phyloP scores from a whole-genome alignment of 176 grass and related monocot species.

The Ensete ventricosum region DNA sequence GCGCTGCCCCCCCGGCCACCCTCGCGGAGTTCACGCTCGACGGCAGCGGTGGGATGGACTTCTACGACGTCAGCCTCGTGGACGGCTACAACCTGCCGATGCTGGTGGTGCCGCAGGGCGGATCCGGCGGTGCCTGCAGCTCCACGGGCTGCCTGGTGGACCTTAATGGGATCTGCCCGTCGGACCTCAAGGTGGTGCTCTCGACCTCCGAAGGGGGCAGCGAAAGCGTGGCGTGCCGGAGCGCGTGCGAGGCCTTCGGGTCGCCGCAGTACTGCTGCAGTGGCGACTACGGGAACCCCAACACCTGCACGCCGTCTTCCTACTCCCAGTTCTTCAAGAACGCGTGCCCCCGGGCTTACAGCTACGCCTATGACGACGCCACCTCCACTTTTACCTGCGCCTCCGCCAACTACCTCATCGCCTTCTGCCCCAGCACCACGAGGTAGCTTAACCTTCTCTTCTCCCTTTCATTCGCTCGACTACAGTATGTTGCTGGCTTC shows the following conservation, averaged over 20 bases:
- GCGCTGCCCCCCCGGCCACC: not conserved
- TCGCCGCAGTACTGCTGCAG: constrained; percentile 13
- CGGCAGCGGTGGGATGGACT: constrained; percentile 29
- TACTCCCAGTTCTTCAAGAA: constrained; percentile 23
- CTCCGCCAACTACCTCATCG: constrained; percentile 11
- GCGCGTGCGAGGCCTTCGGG: constrained; percentile 16
- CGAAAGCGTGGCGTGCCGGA: constrained; percentile 15
- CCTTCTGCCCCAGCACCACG: constrained; percentile 11
- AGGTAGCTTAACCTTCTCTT: not conserved
- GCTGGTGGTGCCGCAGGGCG: constrained; percentile 7
- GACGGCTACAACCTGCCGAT: constrained; percentile 58
- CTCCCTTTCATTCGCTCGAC: too few relatives aligned
- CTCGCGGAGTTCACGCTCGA: constrained; percentile 13
- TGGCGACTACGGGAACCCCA: constrained; percentile 3
- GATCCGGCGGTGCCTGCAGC: constrained; percentile 2
- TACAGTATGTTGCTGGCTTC: not conserved
- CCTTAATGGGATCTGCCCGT: constrained; percentile 6
- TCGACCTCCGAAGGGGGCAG: not conserved
- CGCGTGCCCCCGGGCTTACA: constrained; percentile 11
- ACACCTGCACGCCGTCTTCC: constrained; percentile 13
- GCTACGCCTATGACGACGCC: constrained; percentile 18
- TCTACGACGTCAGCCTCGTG: constrained; percentile 80
- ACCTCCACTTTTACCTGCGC: constrained; percentile 14
- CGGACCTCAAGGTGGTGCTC: constrained; percentile 9
- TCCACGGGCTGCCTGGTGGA: constrained; percentile 12